Conservation (phyloP, 768 basidiomycete species). For the Collybia mongolica region DNA sequence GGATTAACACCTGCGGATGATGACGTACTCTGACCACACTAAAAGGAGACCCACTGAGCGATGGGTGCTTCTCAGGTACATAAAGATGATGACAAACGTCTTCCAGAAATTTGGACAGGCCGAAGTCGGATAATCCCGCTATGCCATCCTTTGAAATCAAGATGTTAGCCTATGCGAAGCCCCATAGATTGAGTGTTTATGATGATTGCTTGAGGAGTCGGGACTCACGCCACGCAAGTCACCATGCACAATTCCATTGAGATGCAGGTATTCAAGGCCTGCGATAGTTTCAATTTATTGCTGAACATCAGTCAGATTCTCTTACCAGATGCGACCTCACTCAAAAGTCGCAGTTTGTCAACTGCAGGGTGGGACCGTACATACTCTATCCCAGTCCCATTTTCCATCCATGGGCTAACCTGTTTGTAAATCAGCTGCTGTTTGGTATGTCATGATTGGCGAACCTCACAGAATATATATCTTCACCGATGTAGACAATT, state of each 20-base stretch:
- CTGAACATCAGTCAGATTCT: not conserved
- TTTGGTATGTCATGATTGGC: not conserved
- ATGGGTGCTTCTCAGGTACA: not conserved
- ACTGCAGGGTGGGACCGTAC: conserved; percentile 25
- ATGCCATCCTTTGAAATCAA: conserved; percentile 36
- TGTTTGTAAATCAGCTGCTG: conserved; percentile 13
- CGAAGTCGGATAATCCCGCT: conserved; percentile 45
- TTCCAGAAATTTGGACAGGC: conserved; percentile 37
- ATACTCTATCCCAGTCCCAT: conserved; percentile 37
- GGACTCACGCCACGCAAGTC: conserved; percentile 37
- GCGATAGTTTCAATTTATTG: not conserved
- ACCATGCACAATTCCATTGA: conserved; percentile 36
- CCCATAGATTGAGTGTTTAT: not conserved
- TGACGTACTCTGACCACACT: conserved; percentile 28
- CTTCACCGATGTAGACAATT: conserved; percentile 29
- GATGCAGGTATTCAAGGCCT: conserved; percentile 42
- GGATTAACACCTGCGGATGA: conserved; percentile 24
- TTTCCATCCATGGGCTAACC: conserved; percentile 47
- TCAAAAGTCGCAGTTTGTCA: conserved; percentile 36
- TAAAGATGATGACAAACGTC: conserved; percentile 23
- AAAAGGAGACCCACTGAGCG: not conserved
- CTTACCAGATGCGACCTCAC: conserved; percentile 36
- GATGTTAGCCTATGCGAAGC: conserved; percentile 35
- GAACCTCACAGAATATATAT: conserved; percentile 30
- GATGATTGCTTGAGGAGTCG: not conserved